Conservation (phyloP, 2,329 filamentous ascomycete species). For the Colletotrichum lupini region DNA sequence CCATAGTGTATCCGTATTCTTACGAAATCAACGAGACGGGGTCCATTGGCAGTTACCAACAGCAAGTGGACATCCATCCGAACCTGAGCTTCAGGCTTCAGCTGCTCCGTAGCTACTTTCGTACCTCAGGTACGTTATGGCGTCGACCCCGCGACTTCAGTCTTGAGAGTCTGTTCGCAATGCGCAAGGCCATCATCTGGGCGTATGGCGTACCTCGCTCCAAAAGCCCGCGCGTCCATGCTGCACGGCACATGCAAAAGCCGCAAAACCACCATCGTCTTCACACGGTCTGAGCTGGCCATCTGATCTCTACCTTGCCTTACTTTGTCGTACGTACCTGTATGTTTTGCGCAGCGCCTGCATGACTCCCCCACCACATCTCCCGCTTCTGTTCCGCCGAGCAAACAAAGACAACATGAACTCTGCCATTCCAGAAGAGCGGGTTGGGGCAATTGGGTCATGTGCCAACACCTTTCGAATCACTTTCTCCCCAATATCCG, state of each 20-base stretch:
- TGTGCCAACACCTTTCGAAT: not conserved
- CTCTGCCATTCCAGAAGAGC: conserved; percentile 13
- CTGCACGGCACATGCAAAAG: conserved; percentile 7
- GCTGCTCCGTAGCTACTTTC: not conserved
- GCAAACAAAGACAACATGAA: conserved; percentile 15
- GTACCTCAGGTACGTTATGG: not conserved
- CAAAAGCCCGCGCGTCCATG: not conserved
- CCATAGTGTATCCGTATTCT: not conserved
- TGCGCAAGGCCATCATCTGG: conserved; percentile 5
- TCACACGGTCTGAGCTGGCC: conserved; percentile 17
- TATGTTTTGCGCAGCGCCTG: not conserved
- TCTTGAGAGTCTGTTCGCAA: not conserved
- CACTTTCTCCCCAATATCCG: not conserved
- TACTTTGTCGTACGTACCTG: too few relatives aligned
- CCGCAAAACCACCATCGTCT: conserved; percentile 4
- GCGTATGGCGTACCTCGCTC: not conserved
- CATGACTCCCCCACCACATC: not conserved
- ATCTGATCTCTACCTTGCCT: not conserved
- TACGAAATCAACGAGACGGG: not conserved
- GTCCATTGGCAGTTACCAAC: not conserved
- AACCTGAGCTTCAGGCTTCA: not conserved
- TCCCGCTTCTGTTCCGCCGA: not conserved
- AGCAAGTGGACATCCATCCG: not conserved
- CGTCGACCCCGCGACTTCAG: not conserved
- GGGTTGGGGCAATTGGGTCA: not conserved